Conservation (phyloP, 2,329 filamentous ascomycete genomes). For the Alternaria rosae region DNA sequence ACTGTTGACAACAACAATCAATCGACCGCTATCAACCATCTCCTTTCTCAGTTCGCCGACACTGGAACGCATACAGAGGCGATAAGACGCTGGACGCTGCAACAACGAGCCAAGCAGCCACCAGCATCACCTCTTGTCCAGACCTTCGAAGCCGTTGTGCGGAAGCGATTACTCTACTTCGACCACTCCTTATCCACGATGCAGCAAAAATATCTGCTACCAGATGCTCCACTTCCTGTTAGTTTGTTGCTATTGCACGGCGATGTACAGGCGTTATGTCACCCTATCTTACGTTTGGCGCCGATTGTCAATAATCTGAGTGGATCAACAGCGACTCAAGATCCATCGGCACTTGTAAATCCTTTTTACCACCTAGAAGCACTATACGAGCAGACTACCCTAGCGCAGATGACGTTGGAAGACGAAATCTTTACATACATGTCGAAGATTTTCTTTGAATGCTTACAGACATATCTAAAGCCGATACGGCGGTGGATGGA, state of each 20-base stretch:
- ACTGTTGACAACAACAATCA: constrained; percentile 51
- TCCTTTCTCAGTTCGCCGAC: constrained; percentile 55
- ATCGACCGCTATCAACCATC: constrained; percentile 41
- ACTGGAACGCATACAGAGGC: constrained; percentile 58
- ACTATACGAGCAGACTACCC: constrained; percentile 73
- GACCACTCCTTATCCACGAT: constrained; percentile 66
- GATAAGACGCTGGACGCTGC: constrained; percentile 58
- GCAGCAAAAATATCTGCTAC: constrained; percentile 67
- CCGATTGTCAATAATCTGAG: constrained; percentile 58
- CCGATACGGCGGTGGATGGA: constrained; percentile 88
- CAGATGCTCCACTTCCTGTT: constrained; percentile 63
- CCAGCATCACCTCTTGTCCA: constrained; percentile 62
- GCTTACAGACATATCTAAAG: constrained; percentile 80
- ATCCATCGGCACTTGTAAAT: constrained; percentile 48
- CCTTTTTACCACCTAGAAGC: constrained; percentile 80
- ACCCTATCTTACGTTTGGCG: constrained; percentile 67
- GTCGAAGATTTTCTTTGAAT: constrained; percentile 76
- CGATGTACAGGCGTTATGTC: constrained; percentile 63
- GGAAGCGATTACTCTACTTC: constrained; percentile 64
- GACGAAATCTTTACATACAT: constrained; percentile 68
- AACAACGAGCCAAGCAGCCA: constrained; percentile 24
- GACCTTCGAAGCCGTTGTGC: constrained; percentile 72
- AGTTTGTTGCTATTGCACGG: constrained; percentile 71
- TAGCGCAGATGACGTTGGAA: constrained; percentile 74
- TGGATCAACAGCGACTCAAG: constrained; percentile 54